Evolutionary conservation across 1,284 basidiomycete species (phyloP), one percentile per base, ranked within the genome.

Genomic region (Amylostereum areolatum): DNA sequence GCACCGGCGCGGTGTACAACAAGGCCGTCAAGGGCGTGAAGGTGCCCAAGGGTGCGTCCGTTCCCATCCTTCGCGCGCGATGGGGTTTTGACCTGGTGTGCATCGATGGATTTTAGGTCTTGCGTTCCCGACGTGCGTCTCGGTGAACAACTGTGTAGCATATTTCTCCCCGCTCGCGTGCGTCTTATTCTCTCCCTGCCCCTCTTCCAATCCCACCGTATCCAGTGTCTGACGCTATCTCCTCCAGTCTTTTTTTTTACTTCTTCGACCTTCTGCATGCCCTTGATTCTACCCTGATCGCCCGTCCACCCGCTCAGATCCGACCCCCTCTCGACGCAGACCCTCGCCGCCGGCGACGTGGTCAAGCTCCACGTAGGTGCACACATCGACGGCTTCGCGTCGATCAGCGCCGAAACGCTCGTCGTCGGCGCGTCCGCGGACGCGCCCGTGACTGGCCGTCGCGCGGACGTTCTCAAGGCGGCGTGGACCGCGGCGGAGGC

Each of bases 341-440:
- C 68, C 31, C 79, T 99, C 57, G 85, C 84, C 50, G 89, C 92
- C 59, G 85, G 85, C 57, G 96, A 99, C 65, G 85, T 98, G 49
- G 96, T 98, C 62, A 98, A 98, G 74, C 74, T 99, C 56, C 91
- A 96, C 70, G 75, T 97, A 55, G 96, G 96, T 52, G 92, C 95
- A 33, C 96, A 98, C 66, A 95, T 99, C 68, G 96, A 99, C 68
- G 96, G 92, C 53, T 93, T 87, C 64, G 89, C 92, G 25, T 80
- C 90, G 49, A 81, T 95, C 65, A 81, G 81, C 62, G 96, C 92
- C 51, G 96, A 99, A 73, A 98, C 94, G 39, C 69, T 97, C 60
- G 80, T 93, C 53, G 82, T 98, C 37, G 89, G 91, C 45, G 85
- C 89, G 43, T 81, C 83, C 48, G 70, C 74, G 27, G 70, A 80